phyloP scores from a whole-genome alignment of 2,329 filamentous ascomycete genomes.

The Ambrosiella cleistominuta region DNA sequence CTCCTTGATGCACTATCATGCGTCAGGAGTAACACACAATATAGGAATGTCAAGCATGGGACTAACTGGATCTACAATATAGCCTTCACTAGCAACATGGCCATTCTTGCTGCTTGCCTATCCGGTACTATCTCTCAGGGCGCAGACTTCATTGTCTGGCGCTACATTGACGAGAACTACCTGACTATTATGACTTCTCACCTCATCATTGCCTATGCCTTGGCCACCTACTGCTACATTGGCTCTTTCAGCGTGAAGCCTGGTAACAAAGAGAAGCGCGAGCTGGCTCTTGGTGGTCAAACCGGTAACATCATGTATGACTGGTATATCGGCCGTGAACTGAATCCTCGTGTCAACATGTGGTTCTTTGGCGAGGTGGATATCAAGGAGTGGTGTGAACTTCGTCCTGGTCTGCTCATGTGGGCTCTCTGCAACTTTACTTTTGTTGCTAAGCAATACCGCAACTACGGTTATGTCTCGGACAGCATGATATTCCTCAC shows the following conservation, averaged over 20 bases:
- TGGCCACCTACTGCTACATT: slow-evolving; percentile 67
- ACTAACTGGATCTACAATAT: background rate
- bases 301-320: slow-evolving; percentile 80
- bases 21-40: background rate
- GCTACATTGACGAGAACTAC: slow-evolving; percentile 83
- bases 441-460: slow-evolving; percentile 77
- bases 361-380: slow-evolving; percentile 73
- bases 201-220: slow-evolving; percentile 52
- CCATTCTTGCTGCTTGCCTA: slow-evolving; percentile 52
- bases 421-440: slow-evolving; percentile 77
- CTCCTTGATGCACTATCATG: background rate
- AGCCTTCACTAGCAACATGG: slow-evolving; percentile 62
- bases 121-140: slow-evolving; percentile 63
- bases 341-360: slow-evolving; percentile 70
- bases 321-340: slow-evolving; percentile 90
- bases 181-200: slow-evolving; percentile 70
- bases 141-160: slow-evolving; percentile 74
- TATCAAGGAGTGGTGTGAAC: slow-evolving; percentile 76
- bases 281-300: slow-evolving; percentile 66
- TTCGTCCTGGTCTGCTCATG: slow-evolving; percentile 78
- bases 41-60: background rate
- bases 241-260: slow-evolving; percentile 65
- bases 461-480: slow-evolving; percentile 63
- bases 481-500: slow-evolving; percentile 74
- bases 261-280: slow-evolving; percentile 53